Base-by-base conservation (phyloP, 2,329 filamentous ascomycete genomes). In the Salinomyces thailandicus region DNA sequence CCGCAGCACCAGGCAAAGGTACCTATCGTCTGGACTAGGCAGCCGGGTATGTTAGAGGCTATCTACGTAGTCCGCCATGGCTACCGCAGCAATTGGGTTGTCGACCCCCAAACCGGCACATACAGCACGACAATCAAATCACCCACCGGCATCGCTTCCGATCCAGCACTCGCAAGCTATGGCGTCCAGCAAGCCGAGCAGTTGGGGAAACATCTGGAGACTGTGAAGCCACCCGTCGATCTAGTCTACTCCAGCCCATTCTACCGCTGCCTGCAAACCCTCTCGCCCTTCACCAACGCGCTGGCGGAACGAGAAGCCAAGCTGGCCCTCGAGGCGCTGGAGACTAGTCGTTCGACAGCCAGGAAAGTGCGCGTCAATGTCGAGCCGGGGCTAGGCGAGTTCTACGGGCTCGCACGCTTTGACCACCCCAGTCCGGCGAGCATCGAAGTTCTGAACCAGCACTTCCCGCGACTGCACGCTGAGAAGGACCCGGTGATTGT, bases 361-460 rank as follows among this genome's bases (percentile, higher is more conserved):
- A 8, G 28, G 16, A 41, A 41, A 24, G 43, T 45, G 12, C 37
- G 38, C 13, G 47, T 59, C 32, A 46, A 54, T 27, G 44, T 67
- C 52, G 39, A 67, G 55, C 49, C 64, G 49, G 44, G 68, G 51
- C 48, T 70, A 51, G 62, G 84, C 43, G 91, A 98, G 66, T 96
- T 91, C 81, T 96, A 91, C 58, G 91, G 91, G 17, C 71, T 76
- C 32, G 85, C 87, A 12, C 77, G 77, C 41, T 95, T 94, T 60
- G 72, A 82, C 37, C 91, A 96, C 53, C 91, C 91, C 0, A 69
- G 72, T 12, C 85, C 89, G 2, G 84, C 85, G 2, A 62, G 73
- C 3, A 64, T 79, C 11, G 51, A 68, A 18, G 64, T 72, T 20
- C 69, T 98, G 42, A 71, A 73, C 42, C 58, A 59, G 14, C 71